phyloP scores from a whole-genome alignment of 2,329 filamentous ascomycete genomes.

The Penicillium brasilianum region DNA sequence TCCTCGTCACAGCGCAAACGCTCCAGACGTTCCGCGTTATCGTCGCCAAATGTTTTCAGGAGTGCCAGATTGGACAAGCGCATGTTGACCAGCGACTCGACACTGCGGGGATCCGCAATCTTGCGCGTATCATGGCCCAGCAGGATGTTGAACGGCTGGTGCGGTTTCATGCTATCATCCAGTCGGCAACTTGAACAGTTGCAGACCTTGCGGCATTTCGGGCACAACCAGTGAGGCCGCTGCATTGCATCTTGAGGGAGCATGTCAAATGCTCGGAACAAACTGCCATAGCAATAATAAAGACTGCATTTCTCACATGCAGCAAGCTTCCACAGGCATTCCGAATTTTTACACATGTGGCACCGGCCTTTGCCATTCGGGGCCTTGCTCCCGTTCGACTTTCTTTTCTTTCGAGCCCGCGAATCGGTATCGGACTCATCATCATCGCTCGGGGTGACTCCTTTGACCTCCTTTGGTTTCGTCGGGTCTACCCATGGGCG shows the following conservation, averaged over 20 bases:
- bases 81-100: conserved; percentile 91
- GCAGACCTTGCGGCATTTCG: conserved; percentile 83
- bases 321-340: conserved; percentile 84
- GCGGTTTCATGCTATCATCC: conserved; percentile 71
- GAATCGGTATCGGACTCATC: conserved; percentile 61
- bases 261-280: conserved; percentile 90
- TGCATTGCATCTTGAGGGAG: conserved; percentile 84
- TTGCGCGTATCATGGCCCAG: conserved; percentile 90
- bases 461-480: conserved; percentile 53
- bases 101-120: conserved; percentile 86
- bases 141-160: conserved; percentile 83
- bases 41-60: conserved; percentile 67
- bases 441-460: conserved; percentile 23
- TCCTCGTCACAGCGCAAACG: conserved; percentile 61
- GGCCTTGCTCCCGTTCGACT: conserved; percentile 58
- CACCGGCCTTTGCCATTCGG: conserved; percentile 63
- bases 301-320: conserved; percentile 76
- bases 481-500: conserved; percentile 83
- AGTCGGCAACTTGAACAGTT: conserved; percentile 82
- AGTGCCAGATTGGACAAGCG: conserved; percentile 84
- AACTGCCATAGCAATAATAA: conserved; percentile 88
- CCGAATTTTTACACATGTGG: conserved; percentile 81
- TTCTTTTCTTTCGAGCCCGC: conserved; percentile 67
- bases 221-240: conserved; percentile 82
- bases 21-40: conserved; percentile 54